Evolutionary conservation across 371 early-diverging fungal genomes (phyloP).

Genomic region (Amoeboradix gromovi): DNA sequence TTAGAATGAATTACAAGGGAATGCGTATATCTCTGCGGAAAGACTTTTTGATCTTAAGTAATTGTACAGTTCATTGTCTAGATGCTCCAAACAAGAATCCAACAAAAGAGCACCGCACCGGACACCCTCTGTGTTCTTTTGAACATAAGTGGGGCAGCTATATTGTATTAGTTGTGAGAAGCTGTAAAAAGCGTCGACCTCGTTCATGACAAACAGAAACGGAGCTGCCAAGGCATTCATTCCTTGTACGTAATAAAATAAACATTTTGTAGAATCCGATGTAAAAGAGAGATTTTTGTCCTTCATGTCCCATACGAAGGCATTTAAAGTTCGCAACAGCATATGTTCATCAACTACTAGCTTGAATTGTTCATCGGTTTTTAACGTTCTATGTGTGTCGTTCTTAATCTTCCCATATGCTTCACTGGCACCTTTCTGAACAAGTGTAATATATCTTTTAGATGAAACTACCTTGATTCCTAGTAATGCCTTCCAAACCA

Average conservation of each 20-base stretch:
- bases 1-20: slow-evolving; percentile 33
- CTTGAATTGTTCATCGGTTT: slow-evolving; percentile 41
- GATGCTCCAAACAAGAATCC: slow-evolving; percentile 35
- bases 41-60: slow-evolving; percentile 38
- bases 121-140: slow-evolving; percentile 58
- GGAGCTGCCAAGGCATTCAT: slow-evolving; percentile 82
- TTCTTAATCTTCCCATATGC: slow-evolving; percentile 53
- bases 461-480: slow-evolving; percentile 40
- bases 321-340: slow-evolving; percentile 50
- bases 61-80: slow-evolving; percentile 41
- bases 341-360: slow-evolving; percentile 38
- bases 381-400: slow-evolving; percentile 59
- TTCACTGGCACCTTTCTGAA: slow-evolving; percentile 33
- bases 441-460: slow-evolving; percentile 35
- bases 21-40: slow-evolving; percentile 48
- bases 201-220: slow-evolving; percentile 60
- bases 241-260: slow-evolving; percentile 64
- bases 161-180: slow-evolving; percentile 48
- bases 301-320: slow-evolving; percentile 38
- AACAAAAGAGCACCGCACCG: slow-evolving; percentile 60
- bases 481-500: slow-evolving; percentile 49
- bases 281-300: slow-evolving; percentile 3
- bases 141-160: slow-evolving; percentile 68
- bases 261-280: background rate
- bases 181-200: slow-evolving; percentile 61